A percentile compares a stretch with the other conserved stretches of the same genome.
Evolutionary conservation across 305 asterid species (phyloP).

Genomic region (Fraxinus nigra): DNA sequence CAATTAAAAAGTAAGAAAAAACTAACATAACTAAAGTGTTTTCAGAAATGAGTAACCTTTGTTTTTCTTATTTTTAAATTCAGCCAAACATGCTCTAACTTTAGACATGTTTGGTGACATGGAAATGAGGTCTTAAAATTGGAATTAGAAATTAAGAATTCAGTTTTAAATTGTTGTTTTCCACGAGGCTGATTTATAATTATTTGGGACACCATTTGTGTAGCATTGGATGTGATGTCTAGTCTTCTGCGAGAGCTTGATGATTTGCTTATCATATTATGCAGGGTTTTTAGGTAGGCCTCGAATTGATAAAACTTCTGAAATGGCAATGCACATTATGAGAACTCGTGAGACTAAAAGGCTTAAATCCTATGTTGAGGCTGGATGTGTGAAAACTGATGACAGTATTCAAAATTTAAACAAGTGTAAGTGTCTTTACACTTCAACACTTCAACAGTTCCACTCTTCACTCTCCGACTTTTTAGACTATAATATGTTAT

Average conservation of each 20-base stretch:
- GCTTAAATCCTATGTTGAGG: slow-evolving; percentile 55
- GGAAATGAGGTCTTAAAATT: background rate
- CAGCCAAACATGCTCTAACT: background rate
- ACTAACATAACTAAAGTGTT: background rate
- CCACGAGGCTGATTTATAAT: background rate
- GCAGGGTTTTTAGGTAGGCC: slow-evolving; percentile 56
- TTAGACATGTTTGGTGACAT: background rate
- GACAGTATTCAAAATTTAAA: slow-evolving; percentile 47
- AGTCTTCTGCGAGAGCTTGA: background rate
- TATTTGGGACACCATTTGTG: background rate
- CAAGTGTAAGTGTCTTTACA: slow-evolving; percentile 57
- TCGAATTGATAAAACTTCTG: slow-evolving; percentile 41
- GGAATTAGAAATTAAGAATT: background rate
- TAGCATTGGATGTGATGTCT: background rate
- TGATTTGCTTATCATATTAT: slow-evolving; percentile 18
- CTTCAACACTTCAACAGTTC: background rate
- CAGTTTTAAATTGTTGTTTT: background rate
- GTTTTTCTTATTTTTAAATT: background rate
- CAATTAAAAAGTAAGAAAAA: background rate
- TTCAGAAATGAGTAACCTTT: background rate
- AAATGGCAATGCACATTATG: slow-evolving; percentile 48
- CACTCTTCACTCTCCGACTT: background rate
- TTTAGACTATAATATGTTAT: background rate
- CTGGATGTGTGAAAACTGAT: slow-evolving; percentile 51
- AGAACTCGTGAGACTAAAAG: slow-evolving; percentile 52